phyloP scores from a whole-genome alignment of 352 stramenopile genomes.

The Thalassiosira hispida region DNA sequence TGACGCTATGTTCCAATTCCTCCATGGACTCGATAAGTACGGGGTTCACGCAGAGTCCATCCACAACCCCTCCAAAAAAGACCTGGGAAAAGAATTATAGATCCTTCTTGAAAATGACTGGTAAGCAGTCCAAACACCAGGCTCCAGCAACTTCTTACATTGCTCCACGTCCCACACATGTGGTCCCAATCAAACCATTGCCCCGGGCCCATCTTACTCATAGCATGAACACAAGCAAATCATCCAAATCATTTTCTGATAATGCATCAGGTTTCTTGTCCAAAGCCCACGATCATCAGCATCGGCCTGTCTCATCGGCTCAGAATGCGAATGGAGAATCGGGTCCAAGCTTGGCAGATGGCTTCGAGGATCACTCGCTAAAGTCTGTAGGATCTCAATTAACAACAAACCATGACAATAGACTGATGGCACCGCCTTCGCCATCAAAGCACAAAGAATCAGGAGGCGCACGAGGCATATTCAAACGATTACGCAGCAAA shows the following conservation, averaged over 20 bases:
- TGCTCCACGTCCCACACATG: neutral
- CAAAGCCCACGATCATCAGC: neutral
- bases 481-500: conserved; percentile 45
- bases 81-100: conserved; percentile 68
- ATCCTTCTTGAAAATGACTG: conserved; percentile 52
- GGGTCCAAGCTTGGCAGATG: conserved; percentile 37
- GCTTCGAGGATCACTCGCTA: conserved; percentile 29
- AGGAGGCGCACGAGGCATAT: conserved; percentile 11
- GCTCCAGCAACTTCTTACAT: neutral
- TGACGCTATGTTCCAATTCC: conserved; percentile 39
- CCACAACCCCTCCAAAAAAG: conserved; percentile 64
- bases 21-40: conserved; percentile 50
- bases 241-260: neutral
- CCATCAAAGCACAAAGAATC: conserved; percentile 32
- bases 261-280: conserved; percentile 3
- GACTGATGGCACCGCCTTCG: neutral
- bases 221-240: conserved; percentile 1
- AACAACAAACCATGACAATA: neutral
- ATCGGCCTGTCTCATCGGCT: neutral
- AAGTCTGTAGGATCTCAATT: neutral
- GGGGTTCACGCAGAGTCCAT: conserved; percentile 51
- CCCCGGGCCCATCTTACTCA: neutral
- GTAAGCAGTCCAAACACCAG: conserved; percentile 12
- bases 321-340: conserved; percentile 23
- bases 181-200: conserved; percentile 15